Evolutionary conservation across 257 asterid species (phyloP), one percentile per base, ranked within the genome.

Genomic region (Thymus quinquecostatus): DNA sequence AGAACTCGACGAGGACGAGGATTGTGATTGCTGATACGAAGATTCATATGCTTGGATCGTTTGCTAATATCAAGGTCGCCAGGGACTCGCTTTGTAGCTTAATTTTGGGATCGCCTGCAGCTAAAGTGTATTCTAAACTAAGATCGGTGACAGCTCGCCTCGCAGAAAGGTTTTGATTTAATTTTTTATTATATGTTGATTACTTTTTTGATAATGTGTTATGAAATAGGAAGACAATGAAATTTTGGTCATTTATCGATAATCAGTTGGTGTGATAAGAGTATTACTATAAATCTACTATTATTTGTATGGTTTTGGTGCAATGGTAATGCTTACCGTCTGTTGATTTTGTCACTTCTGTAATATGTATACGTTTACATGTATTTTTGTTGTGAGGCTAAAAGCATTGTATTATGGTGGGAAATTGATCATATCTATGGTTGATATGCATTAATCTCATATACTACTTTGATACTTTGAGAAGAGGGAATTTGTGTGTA

Each of bases 51-150:
- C 76, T 92, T 49, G 98, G 98, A 0, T 87, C 96, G 27, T 90
- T 88, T 78, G 80, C 95, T 1, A 88, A 86, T 74, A 92, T 90
- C 44, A 92, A 92, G 82, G 81, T 88, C 38, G 95, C 98, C 0
- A 88, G 97, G 78, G 95, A 88, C 77, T 88, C 98, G 2, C 85
- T 92, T 8, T 92, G 97, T 64, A 88, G 95, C 82, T 86, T 92
- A 44, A 92, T 90, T 12, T 36, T 90, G 90, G 98, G 97, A 1
- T 92, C 98, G 0, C 98, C 98, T 14, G 97, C 97, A 38, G 95
- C 89, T 33, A 92, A 92, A 76, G 98, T 92, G 28, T 92, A 90
- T 53, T 92, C 98, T 0, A 90, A 92, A 80, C 87, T 90, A 45
- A 87, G 98, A 72, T 85, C 97, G 0, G 95, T 92, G 21, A 80